phyloP scores from a whole-genome alignment of 2,329 filamentous ascomycete species.

The Lasiodiplodia theobromae region DNA sequence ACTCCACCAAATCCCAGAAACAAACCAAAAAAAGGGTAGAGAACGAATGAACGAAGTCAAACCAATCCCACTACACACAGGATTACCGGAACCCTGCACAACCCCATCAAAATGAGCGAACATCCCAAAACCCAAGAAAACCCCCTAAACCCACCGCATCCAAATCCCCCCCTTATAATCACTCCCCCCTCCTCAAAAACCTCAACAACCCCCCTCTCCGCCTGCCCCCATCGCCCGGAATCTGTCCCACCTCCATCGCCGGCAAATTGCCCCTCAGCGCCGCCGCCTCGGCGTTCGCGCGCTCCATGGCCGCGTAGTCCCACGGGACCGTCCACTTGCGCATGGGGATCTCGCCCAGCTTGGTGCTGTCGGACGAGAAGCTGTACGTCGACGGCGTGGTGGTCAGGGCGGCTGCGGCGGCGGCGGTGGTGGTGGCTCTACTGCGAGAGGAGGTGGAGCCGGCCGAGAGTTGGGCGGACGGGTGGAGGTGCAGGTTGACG shows the following conservation, averaged over 20 bases:
- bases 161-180: not conserved
- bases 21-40: too few species aligned
- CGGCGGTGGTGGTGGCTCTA: too few species aligned
- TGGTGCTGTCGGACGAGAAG: slow-evolving; percentile 54
- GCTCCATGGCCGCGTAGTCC: slow-evolving; percentile 51
- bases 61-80: too few species aligned
- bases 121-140: not conserved
- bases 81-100: too few species aligned
- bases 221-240: slow-evolving; percentile 1
- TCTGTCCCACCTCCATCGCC: slow-evolving; percentile 32
- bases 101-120: not conserved
- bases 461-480: slow-evolving; percentile 44
- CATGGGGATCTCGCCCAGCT: slow-evolving; percentile 57
- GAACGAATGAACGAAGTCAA: too few species aligned
- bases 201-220: slow-evolving; percentile 4
- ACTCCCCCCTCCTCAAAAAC: slow-evolving; percentile 14
- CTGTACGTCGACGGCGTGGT: slow-evolving; percentile 51
- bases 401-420: not conserved
- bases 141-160: not conserved
- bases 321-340: slow-evolving; percentile 52
- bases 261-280: slow-evolving; percentile 14
- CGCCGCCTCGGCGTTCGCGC: slow-evolving; percentile 50
- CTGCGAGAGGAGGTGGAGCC: slow-evolving; percentile 54
- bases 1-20: too few species aligned
- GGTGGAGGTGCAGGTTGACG: slow-evolving; percentile 21